These are phyloP conservation scores for Nicotiana sylvestris DNA, from an alignment of 257 asterid genomes.

Conservation along the genomic window DNA sequence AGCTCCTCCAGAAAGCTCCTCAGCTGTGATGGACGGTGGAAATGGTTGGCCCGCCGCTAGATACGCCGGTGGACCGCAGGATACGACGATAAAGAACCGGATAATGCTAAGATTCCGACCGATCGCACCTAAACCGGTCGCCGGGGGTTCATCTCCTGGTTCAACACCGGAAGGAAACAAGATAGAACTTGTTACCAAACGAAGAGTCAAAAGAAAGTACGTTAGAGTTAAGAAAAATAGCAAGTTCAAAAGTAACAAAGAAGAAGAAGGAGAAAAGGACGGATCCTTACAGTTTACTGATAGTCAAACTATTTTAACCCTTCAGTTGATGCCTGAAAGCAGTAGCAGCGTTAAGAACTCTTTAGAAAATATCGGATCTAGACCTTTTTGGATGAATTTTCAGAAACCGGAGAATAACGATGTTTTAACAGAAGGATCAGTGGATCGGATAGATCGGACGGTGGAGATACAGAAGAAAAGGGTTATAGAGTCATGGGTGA, in stretches of 20 bases:
- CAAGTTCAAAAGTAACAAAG: neutral
- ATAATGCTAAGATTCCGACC: slow-evolving; percentile 22
- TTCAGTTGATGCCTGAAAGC: slow-evolving; percentile 9
- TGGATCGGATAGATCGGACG: slow-evolving; percentile 22
- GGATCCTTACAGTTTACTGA: slow-evolving; percentile 8
- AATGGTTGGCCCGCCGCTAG: neutral
- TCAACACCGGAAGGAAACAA: neutral
- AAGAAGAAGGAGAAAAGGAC: neutral
- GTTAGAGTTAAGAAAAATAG: slow-evolving; percentile 35
- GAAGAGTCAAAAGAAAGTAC: slow-evolving; percentile 42
- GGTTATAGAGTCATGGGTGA: slow-evolving; percentile 41
- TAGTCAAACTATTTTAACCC: neutral
- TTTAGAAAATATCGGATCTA: slow-evolving; percentile 7
- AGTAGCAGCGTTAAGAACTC: slow-evolving; percentile 12
- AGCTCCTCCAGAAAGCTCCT: neutral
- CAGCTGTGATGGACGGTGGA: neutral
- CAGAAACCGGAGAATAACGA: neutral
- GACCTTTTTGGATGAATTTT: slow-evolving; percentile 3
- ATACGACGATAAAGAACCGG: slow-evolving; percentile 5
- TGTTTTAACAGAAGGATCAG: neutral
- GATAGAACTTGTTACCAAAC: neutral
- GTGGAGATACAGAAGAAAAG: neutral
- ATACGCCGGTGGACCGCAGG: neutral
- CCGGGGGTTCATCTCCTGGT: slow-evolving; percentile 22
- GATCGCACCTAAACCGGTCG: slow-evolving; percentile 44